Percentiles rank a stretch among this genome's conserved stretches.
Evolutionary conservation across 139 green algal species (phyloP).

Genomic region (Volvox africanus): DNA sequence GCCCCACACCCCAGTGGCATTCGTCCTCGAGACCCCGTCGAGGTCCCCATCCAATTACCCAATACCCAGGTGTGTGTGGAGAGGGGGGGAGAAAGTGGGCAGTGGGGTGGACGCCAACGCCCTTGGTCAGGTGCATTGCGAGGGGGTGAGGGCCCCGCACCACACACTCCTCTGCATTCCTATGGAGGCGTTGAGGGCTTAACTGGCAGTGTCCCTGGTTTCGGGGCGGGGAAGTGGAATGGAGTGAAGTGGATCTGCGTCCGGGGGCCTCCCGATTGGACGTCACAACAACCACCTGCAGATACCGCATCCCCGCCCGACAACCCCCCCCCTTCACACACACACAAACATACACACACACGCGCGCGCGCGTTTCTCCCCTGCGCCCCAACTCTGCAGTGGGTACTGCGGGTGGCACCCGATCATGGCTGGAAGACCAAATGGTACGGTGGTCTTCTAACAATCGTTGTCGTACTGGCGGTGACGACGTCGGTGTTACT

Average conservation of each 20-base stretch:
- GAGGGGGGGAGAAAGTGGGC: not conserved
- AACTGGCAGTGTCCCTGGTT: not conserved
- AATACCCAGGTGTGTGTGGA: not conserved
- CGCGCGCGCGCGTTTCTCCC: too few relatives aligned
- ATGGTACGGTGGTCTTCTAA: not conserved
- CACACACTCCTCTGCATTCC: not conserved
- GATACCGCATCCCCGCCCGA: not conserved
- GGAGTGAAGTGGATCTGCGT: too few relatives aligned
- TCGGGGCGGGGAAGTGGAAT: too few relatives aligned
- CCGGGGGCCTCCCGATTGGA: not conserved
- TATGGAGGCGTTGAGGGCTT: too few relatives aligned
- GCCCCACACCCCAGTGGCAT: not conserved
- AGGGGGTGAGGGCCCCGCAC: too few relatives aligned
- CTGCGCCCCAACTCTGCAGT: not conserved
- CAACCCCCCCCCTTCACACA: not conserved
- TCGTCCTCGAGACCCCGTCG: not conserved
- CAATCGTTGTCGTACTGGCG: constrained; percentile 1
- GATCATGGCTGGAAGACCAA: not conserved
- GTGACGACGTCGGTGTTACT: not conserved
- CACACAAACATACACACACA: not conserved
- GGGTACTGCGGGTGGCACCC: not conserved
- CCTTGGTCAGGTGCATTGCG: too few relatives aligned
- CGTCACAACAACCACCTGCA: not conserved
- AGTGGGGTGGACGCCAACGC: not conserved
- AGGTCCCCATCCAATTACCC: not conserved